Percentiles rank a stretch among this genome's conserved stretches.
Conservation (phyloP, 1,284 basidiomycete genomes). For the Stereum hirsutum region DNA sequence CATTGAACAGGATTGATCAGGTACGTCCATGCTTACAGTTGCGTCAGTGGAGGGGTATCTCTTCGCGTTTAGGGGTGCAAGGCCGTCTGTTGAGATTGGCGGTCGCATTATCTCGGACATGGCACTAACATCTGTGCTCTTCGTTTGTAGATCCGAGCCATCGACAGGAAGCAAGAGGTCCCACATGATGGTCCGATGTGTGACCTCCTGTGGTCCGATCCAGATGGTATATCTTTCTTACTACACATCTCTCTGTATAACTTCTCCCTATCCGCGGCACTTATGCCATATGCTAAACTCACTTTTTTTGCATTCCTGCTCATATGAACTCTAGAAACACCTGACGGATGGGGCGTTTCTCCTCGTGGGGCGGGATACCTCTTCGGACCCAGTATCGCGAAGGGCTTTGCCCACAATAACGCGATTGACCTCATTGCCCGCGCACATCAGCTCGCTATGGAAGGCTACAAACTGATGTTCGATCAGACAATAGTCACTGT, state of each 20-base stretch:
- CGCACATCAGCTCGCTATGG: conserved; percentile 97
- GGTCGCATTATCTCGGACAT: background rate
- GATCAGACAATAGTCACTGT: conserved; percentile 94
- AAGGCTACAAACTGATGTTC: conserved; percentile 98
- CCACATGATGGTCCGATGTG: conserved; percentile 99
- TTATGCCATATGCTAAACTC: no score
- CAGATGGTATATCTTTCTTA: conserved; percentile 59
- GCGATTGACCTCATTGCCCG: conserved; percentile 92
- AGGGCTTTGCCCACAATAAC: conserved; percentile 85
- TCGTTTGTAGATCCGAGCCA: conserved; percentile 95
- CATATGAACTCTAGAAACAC: no score
- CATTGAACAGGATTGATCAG: conserved; percentile 79
- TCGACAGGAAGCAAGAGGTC: conserved; percentile 97
- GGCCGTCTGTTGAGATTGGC: no score
- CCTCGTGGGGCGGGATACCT: conserved; percentile 94
- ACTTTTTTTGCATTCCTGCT: conserved; percentile 63
- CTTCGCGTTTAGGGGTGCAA: no score
- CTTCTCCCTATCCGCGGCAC: no score
- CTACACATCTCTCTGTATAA: conserved; percentile 2
- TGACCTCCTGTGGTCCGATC: conserved; percentile 97
- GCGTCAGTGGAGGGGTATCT: no score
- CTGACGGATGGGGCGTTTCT: conserved; percentile 97
- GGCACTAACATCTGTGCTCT: conserved; percentile 5
- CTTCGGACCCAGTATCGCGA: conserved; percentile 91
- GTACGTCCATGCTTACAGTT: conserved; percentile 32